These are phyloP conservation scores for Fraxinus dipetala DNA, from an alignment of 305 asterid genomes.

Conservation along the genomic window DNA sequence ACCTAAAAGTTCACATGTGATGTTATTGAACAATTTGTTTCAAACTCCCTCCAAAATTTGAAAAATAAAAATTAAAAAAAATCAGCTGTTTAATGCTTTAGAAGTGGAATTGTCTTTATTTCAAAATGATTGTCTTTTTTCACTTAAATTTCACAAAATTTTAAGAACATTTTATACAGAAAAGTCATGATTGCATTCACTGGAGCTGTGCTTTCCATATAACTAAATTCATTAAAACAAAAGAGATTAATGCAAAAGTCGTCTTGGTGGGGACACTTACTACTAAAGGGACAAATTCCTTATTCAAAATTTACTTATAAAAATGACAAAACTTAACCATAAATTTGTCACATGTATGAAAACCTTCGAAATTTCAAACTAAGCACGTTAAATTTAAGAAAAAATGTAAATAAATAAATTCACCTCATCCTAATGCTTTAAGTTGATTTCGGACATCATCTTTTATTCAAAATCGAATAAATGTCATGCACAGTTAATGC, in stretches of 20 bases:
- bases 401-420: not conserved
- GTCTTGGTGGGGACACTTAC: conserved; percentile 10
- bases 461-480: not conserved
- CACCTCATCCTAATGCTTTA: not conserved
- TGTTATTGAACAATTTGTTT: not conserved
- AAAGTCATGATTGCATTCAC: conserved; percentile 40
- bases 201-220: conserved; percentile 5
- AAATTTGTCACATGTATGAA: not conserved
- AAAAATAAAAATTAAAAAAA: not conserved
- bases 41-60: conserved; percentile 11
- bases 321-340: not conserved
- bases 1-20: not conserved
- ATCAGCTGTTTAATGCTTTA: not conserved
- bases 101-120: conserved; percentile 28
- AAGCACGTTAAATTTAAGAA: not conserved
- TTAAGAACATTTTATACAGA: conserved; percentile 21
- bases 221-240: conserved; percentile 10
- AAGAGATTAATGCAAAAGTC: not conserved
- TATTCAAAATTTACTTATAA: conserved; percentile 2
- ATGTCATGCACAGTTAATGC: not conserved
- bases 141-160: conserved; percentile 27
- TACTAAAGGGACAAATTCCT: conserved; percentile 1
- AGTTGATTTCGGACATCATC: not conserved
- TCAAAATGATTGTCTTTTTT: conserved; percentile 32
- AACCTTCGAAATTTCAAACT: not conserved